phyloP scores from a whole-genome alignment of 1,284 basidiomycete genomes.

The Microbotryum saponariae region DNA sequence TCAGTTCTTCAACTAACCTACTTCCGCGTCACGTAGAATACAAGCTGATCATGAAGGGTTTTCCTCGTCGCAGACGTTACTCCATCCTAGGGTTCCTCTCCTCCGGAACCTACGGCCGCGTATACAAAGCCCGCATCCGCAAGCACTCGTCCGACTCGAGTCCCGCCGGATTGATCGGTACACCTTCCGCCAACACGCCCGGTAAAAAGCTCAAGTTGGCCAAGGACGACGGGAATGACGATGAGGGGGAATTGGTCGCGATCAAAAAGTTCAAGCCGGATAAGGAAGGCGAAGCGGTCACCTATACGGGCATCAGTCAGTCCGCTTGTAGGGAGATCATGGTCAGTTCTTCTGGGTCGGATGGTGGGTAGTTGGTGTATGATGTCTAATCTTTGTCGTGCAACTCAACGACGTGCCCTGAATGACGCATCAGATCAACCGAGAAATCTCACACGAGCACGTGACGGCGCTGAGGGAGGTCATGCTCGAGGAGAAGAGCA shows the following conservation, averaged over 20 bases:
- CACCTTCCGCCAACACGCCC: constrained; percentile 22
- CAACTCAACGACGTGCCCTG: background rate
- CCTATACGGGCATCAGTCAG: constrained; percentile 95
- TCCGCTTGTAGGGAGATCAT: constrained; percentile 94
- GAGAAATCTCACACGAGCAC: constrained; percentile 89
- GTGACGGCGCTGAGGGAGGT: constrained; percentile 86
- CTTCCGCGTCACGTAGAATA: background rate
- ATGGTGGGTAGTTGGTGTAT: no score
- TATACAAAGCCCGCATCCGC: constrained; percentile 79
- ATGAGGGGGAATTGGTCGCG: constrained; percentile 64
- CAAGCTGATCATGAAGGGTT: no score
- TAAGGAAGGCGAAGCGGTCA: constrained; percentile 83
- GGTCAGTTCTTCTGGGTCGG: constrained; percentile 48
- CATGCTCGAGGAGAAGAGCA: constrained; percentile 93
- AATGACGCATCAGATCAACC: constrained; percentile 59
- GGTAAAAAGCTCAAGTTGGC: constrained; percentile 28
- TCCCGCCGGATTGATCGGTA: constrained; percentile 29
- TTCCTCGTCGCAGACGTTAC: constrained; percentile 47
- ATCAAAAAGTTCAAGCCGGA: constrained; percentile 99
- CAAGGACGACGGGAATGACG: constrained; percentile 53
- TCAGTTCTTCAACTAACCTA: background rate
- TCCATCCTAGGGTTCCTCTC: constrained; percentile 93
- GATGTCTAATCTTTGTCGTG: background rate
- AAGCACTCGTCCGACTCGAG: constrained; percentile 15
- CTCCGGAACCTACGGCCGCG: constrained; percentile 92